A percentile compares a stretch with the other conserved stretches of the same genome.
Evolutionary conservation across 495 filamentous ascomycete genomes (phyloP).

Genomic region (Trichoderma erinaceum): DNA sequence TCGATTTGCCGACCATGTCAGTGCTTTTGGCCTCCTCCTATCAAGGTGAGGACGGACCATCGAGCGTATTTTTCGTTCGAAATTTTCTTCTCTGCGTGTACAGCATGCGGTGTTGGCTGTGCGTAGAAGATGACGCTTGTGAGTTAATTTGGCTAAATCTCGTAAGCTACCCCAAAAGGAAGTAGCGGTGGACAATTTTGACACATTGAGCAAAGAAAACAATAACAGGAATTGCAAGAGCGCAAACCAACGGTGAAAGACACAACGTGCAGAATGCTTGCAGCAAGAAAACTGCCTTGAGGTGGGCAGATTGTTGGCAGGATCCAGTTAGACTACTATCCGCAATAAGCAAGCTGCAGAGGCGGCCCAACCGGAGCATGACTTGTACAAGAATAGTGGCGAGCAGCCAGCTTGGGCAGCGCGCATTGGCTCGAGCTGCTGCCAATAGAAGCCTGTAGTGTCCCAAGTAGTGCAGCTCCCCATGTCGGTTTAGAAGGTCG

Average conservation of each 20-base stretch:
- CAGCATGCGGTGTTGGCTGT: not conserved
- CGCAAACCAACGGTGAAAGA: not conserved
- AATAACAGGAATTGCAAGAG: not conserved
- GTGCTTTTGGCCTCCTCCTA: not conserved
- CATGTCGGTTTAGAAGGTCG: not conserved
- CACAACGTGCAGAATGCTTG: not conserved
- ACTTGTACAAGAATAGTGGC: not conserved
- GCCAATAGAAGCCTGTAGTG: not conserved
- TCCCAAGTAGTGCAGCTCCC: not conserved
- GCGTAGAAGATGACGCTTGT: not conserved
- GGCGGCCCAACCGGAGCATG: not conserved
- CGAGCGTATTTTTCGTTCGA: not conserved
- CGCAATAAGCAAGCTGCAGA: not conserved
- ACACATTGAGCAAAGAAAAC: not conserved
- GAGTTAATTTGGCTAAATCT: not conserved
- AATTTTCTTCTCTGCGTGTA: not conserved
- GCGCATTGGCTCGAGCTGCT: not conserved
- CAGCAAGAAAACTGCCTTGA: not conserved
- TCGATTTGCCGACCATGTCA: slow-evolving; percentile 9
- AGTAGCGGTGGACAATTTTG: not conserved
- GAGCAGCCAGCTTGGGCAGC: not conserved
- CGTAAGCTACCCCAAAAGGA: not conserved
- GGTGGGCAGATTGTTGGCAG: not conserved
- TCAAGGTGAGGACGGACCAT: not conserved
- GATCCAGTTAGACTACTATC: not conserved